Evolutionary conservation across 768 basidiomycete species (phyloP), one percentile per base, ranked within the genome.

Genomic region (Tulasnella sp.): DNA sequence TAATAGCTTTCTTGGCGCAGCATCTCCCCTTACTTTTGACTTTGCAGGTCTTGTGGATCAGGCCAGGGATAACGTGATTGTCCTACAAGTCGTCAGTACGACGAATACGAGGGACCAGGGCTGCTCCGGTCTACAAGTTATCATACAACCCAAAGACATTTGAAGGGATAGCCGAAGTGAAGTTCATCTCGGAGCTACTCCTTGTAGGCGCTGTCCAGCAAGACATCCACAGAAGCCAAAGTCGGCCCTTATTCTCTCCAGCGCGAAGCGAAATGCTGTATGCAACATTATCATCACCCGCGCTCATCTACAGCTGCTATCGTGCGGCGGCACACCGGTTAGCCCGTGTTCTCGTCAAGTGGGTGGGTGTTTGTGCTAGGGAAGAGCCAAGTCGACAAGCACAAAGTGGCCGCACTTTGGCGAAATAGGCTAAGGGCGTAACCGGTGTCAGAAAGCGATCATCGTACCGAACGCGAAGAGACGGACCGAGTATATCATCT

Each of bases 341-440:
- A 79, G 98, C 92, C 87, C 96, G n/a, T 97, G 82, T 88, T 90
- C 87, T 99, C 97, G 82, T 95, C 93, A 38, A 99, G 90, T 16
- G 97, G 97, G 84, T 97, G 97, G 76, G 91, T 89, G 85, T 96
- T 96, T 85, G 97, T 94, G 86, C 98, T 99, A 87, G 98, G 98
- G 81, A 96, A 88, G 84, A 93, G 89, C 86, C 98, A 98, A 83
- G 97, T 96, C n/a, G 95, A 92, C 27, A 98, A 89, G 89, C n/a
- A n/a, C n/a, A 98, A 98, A 36, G 94, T 94, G 78, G 94, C 89
- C 95, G 82, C 9, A 76, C 31, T 16, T 31, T 1, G 62, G 4
- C 0, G 62, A 16, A 56, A 56, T 19, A 39, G 31, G 52, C 40
- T 1, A 21, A 62, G 39, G 58, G 46, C 31, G 19, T 39, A 8